phyloP scores from a whole-genome alignment of 176 grass and related monocot genomes.

The Oryza longistaminata region DNA sequence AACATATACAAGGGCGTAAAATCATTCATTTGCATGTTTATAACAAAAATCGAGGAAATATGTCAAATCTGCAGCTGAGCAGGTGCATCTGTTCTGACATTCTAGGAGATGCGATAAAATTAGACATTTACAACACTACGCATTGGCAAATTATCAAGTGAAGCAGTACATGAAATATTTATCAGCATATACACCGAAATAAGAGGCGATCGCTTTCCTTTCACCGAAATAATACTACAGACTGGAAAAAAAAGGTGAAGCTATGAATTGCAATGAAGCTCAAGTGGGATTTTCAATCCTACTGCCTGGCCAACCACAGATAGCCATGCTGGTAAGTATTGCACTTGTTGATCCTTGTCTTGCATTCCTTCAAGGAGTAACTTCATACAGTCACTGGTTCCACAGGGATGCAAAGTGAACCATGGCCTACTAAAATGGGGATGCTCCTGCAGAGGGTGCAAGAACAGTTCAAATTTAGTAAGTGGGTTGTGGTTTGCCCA shows the following conservation, averaged over 20 bases:
- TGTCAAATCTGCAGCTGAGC: not conserved
- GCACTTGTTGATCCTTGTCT: slow-evolving; percentile 17
- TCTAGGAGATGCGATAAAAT: not conserved
- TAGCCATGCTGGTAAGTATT: slow-evolving; percentile 85
- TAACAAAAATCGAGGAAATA: not conserved
- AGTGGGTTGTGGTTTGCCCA: too few relatives aligned
- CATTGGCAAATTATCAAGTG: not conserved
- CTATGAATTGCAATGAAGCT: not conserved
- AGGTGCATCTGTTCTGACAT: not conserved
- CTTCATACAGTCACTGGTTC: slow-evolving; percentile 88
- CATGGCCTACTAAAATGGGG: slow-evolving; percentile 79
- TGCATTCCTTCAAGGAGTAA: slow-evolving; percentile 47
- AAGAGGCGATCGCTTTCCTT: not conserved
- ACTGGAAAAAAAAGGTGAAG: not conserved
- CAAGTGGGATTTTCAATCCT: slow-evolving; percentile 74
- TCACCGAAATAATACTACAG: not conserved
- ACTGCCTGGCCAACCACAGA: slow-evolving; percentile 72
- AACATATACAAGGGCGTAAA: not conserved
- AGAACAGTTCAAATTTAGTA: not conserved
- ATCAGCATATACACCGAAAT: not conserved
- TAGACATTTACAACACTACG: slow-evolving; percentile 20
- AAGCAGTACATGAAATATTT: not conserved
- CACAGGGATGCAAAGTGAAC: slow-evolving; percentile 92
- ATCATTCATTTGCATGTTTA: not conserved
- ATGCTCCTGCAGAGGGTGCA: slow-evolving; percentile 71